Conservation (phyloP, 2,329 filamentous ascomycete species). For the Fusarium gaditjirri region DNA sequence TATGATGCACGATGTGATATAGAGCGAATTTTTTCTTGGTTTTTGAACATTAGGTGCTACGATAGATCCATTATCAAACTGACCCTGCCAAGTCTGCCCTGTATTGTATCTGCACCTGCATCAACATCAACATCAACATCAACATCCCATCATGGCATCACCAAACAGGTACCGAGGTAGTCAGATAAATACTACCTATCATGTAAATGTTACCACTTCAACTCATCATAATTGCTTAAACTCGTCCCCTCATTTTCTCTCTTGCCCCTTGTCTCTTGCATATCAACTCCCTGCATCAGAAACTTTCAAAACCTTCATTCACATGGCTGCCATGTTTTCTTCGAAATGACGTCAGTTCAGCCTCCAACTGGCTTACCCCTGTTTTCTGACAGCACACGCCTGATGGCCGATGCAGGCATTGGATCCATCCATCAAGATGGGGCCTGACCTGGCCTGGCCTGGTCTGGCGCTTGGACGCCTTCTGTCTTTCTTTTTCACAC, state of each 20-base stretch:
- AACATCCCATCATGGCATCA: constrained; percentile 16
- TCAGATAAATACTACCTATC: background rate
- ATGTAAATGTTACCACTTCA: background rate
- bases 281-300: background rate
- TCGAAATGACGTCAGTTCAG: constrained; percentile 32
- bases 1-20: background rate
- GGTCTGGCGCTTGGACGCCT: background rate
- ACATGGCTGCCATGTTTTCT: constrained; percentile 6
- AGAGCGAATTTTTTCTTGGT: background rate
- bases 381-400: constrained; percentile 31
- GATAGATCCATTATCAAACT: background rate
- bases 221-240: constrained; percentile 2
- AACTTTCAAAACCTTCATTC: constrained; percentile 12
- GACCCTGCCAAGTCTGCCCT: constrained; percentile 18
- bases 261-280: constrained; percentile 10
- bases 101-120: background rate
- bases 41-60: background rate
- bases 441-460: background rate
- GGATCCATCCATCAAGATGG: background rate
- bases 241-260: background rate
- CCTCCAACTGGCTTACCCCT: constrained; percentile 24
- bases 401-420: constrained; percentile 1
- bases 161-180: background rate
- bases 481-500: constrained; percentile 1
- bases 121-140: background rate